Conservation (phyloP, 2,329 filamentous ascomycete species). For the Diplocarpon rosae region DNA sequence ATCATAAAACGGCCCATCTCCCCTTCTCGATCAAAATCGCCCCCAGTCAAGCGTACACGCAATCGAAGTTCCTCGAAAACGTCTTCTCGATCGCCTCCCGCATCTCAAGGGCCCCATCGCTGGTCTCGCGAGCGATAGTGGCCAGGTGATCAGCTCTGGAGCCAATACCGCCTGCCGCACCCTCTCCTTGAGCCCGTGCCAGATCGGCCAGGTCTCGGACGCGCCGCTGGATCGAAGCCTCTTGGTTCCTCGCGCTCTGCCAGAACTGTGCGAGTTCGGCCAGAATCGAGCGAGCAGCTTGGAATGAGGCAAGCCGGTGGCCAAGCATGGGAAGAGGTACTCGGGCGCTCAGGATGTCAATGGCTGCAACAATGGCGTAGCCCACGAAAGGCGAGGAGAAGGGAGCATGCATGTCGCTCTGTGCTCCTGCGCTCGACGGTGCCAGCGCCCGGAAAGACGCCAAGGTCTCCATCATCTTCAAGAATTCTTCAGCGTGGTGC, state of each 20-base stretch:
- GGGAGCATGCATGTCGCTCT: conserved; percentile 1
- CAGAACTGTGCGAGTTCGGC: conserved; percentile 47
- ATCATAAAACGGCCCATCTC: background rate
- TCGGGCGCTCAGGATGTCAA: conserved; percentile 55
- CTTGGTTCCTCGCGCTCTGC: conserved; percentile 44
- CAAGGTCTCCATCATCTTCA: conserved; percentile 36
- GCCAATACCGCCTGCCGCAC: background rate
- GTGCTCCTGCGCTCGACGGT: background rate
- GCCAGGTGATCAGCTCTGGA: conserved; percentile 10
- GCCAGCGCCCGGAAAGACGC: conserved; percentile 26
- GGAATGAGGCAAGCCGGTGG: conserved; percentile 42
- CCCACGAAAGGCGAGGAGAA: conserved; percentile 51
- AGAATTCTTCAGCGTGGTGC: conserved; percentile 40
- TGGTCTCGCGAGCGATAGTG: conserved; percentile 5
- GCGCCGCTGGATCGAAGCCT: conserved; percentile 17
- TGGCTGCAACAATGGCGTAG: conserved; percentile 50
- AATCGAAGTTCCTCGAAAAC: conserved; percentile 32
- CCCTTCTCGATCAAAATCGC: background rate
- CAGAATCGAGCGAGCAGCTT: conserved; percentile 41
- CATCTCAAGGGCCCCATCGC: conserved; percentile 17
- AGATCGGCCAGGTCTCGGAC: conserved; percentile 16
- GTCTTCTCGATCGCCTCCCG: conserved; percentile 21
- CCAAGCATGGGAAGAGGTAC: conserved; percentile 41
- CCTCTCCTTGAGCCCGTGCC: conserved; percentile 3
- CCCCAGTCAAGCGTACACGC: conserved; percentile 19